These are phyloP conservation scores for Prunus armeniaca DNA, from an alignment of 306 rosid genomes.

Conservation along the genomic window DNA sequence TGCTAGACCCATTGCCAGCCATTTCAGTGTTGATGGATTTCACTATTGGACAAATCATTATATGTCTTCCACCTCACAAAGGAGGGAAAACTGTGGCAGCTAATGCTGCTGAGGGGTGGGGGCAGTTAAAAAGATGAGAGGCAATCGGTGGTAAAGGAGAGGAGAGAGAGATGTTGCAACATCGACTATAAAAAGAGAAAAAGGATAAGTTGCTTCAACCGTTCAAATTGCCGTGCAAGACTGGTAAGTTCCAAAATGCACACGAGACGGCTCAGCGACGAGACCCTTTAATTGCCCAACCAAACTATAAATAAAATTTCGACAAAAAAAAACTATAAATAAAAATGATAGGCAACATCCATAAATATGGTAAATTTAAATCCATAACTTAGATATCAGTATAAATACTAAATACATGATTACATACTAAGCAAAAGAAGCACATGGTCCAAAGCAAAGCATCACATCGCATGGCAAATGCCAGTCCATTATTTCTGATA, in stretches of 20 bases:
- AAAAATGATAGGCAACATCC: neutral
- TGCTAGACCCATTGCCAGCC: too few relatives aligned
- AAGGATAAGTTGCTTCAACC: neutral
- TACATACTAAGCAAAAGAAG: neutral
- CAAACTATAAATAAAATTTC: neutral
- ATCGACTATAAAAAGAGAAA: neutral
- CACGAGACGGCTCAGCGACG: neutral
- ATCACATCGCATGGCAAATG: neutral
- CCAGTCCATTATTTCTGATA: conserved; percentile 13
- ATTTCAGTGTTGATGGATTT: too few relatives aligned
- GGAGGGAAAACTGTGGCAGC: neutral
- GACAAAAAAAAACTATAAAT: too few relatives aligned
- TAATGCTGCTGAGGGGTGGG: neutral
- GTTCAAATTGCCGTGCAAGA: conserved; percentile 7
- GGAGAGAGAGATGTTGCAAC: neutral
- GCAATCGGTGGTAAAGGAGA: neutral
- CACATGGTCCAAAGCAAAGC: neutral
- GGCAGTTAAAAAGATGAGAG: neutral
- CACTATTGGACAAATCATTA: neutral
- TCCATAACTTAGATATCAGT: neutral
- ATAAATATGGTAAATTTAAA: neutral
- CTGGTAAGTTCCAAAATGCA: neutral
- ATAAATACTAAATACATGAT: neutral
- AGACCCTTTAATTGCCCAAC: neutral
- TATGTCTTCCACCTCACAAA: neutral